Evolutionary conservation across 345 rosid species (phyloP), one percentile per base, ranked within the genome.

Genomic region (Eucalyptus microcorys): DNA sequence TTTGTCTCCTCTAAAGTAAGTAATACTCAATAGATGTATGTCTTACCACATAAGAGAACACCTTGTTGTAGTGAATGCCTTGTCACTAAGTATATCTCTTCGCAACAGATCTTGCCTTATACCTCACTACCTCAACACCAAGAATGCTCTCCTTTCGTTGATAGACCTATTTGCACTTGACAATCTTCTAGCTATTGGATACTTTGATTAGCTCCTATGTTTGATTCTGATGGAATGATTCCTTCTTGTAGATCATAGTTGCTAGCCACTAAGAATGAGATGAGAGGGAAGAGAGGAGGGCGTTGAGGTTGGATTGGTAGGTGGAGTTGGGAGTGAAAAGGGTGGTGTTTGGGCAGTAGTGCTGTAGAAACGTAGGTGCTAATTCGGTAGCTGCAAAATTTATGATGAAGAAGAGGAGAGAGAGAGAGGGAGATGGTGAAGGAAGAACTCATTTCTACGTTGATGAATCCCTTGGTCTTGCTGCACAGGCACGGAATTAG

Each of bases 231-330:
- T 59, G 7, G 66, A 59, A 26, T 27, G 66, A 27, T 59, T 59
- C 66, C 32, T 26, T 59, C 32, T 59, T 14, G 4, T 11, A 59
- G 32, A 17, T 27, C 66, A 26, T 17, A 52, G 22, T 52, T 17
- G 55, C n/a, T 61, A 61, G 71, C 71, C 71, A 64, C 34, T 64
- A 7, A 52, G 55, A 52, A 52, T 52, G 55, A 52, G 55, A 50
- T 11, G 90, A 21, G 49, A 91, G 55, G 9, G 71, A 87, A 59
- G 68, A 26, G 21, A 92, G 91, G 24, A 90, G 90, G 16, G 19
- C 22, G 37, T 90, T 64, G 27, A 91, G 90, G 89, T 88, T 91
- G 14, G 7, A 45, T 47, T 87, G 88, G 86, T 89, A 92, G 16
- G 89, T 9, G 49, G 90, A 87, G 57, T 90, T 87, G 24, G n/a